Conservation (phyloP, 106 monocot species). For the Gastrodia elata region DNA sequence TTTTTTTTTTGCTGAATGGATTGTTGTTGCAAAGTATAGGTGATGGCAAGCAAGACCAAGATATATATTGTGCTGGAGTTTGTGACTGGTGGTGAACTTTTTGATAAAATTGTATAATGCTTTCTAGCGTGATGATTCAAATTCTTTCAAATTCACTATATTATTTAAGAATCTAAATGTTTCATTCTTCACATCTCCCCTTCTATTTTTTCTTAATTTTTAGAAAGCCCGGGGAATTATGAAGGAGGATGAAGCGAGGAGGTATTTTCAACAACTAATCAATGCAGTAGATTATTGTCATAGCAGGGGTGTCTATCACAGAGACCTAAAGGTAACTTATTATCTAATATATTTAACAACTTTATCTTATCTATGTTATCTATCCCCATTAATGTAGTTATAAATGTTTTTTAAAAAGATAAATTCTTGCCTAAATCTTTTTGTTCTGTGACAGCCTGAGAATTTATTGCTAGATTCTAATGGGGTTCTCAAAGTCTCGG, state of each 20-base stretch:
- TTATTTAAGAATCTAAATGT: neutral
- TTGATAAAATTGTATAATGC: conserved; percentile 80
- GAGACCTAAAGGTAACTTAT: conserved; percentile 72
- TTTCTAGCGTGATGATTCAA: neutral
- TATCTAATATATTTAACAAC: neutral
- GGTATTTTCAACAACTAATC: conserved; percentile 91
- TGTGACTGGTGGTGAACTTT: conserved; percentile 84
- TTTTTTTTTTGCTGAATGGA: no score
- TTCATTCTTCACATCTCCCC: neutral
- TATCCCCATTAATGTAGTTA: neutral
- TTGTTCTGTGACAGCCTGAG: conserved; percentile 32
- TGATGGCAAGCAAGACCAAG: conserved; percentile 93
- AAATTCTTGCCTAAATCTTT: neutral
- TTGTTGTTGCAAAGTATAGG: conserved; percentile 33
- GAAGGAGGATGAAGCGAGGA: conserved; percentile 90
- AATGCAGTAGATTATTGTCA: conserved; percentile 93
- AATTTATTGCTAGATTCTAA: conserved; percentile 68
- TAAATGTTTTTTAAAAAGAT: neutral
- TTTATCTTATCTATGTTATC: neutral
- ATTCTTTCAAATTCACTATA: neutral
- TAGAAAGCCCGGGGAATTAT: conserved; percentile 60
- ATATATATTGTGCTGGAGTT: conserved; percentile 80
- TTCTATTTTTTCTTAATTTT: conserved; percentile 3
- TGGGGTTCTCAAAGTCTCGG: conserved; percentile 82
- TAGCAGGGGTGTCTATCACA: conserved; percentile 87